Evolutionary conservation across 768 basidiomycete genomes (phyloP).

Genomic region (Dacryopinax spathularia): DNA sequence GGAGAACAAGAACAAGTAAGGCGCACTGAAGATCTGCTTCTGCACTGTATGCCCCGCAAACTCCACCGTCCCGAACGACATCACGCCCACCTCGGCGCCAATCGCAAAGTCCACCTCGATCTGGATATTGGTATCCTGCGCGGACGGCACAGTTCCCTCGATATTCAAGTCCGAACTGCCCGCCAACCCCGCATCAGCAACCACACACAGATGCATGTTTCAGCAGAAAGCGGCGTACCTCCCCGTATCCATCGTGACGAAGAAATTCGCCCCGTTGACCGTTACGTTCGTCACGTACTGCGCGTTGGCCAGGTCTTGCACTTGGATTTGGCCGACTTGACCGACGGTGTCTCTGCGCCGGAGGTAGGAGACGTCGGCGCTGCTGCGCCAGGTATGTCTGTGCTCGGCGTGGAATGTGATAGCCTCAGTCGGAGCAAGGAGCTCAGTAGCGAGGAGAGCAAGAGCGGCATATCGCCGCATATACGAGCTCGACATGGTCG

Average conservation of each 20-base stretch:
- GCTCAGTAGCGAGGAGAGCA: background rate
- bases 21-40: background rate
- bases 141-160: slow-evolving; percentile 30
- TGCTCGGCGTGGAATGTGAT: background rate
- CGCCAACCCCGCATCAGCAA: slow-evolving; percentile 4
- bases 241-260: slow-evolving; percentile 62
- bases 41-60: background rate
- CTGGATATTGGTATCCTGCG: slow-evolving; percentile 27
- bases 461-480: background rate
- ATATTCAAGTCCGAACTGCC: slow-evolving; percentile 54
- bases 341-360: background rate
- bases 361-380: background rate
- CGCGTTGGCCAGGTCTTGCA: background rate
- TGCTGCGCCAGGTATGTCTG: background rate
- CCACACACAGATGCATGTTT: too few relatives aligned
- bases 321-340: background rate
- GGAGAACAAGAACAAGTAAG: slow-evolving; percentile 15
- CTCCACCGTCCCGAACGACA: background rate
- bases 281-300: slow-evolving; percentile 60
- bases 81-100: slow-evolving; percentile 36
- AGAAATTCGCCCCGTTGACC: slow-evolving; percentile 41
- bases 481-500: background rate
- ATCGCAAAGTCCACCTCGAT: slow-evolving; percentile 40
- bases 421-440: background rate
- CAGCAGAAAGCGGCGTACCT: slow-evolving; percentile 34